Percentiles rank a stretch among this genome's conserved stretches.
Conservation (phyloP, 805 yeast genomes). For the Saturnispora saitoi region DNA sequence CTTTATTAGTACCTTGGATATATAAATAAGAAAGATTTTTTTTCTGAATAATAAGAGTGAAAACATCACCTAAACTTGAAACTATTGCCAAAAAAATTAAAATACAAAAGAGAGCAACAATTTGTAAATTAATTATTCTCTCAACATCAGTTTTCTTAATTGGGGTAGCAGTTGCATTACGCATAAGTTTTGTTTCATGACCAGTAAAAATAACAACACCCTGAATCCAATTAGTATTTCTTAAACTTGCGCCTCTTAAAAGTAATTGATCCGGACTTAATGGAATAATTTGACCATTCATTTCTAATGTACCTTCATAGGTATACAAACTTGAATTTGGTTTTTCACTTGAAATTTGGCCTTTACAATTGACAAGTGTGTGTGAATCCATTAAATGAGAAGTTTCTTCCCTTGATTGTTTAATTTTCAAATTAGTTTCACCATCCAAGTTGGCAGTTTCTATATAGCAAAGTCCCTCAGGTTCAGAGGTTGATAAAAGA, state of each 20-base stretch:
- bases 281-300: constrained; percentile 56
- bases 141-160: constrained; percentile 96
- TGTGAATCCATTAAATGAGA: constrained; percentile 58
- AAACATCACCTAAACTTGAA: constrained; percentile 82
- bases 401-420: constrained; percentile 80
- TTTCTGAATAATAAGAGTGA: constrained; percentile 50
- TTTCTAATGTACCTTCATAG: constrained; percentile 75
- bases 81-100: constrained; percentile 67
- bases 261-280: constrained; percentile 85
- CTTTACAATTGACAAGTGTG: constrained; percentile 44
- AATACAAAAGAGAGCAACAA: constrained; percentile 76
- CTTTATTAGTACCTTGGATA: constrained; percentile 59
- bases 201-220: constrained; percentile 95
- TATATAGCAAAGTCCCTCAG: constrained; percentile 94
- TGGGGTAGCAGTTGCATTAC: constrained; percentile 98
- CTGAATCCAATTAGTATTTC: constrained; percentile 92
- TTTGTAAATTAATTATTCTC: constrained; percentile 86
- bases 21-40: constrained; percentile 53
- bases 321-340: constrained; percentile 94
- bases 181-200: constrained; percentile 95
- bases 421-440: constrained; percentile 92
- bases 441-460: constrained; percentile 98
- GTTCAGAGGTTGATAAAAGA: constrained; percentile 85
- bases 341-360: constrained; percentile 70
- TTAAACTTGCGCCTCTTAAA: constrained; percentile 87